A percentile compares a stretch with the other conserved stretches of the same genome.
Evolutionary conservation across 306 rosid species (phyloP).

Genomic region (Cajanus cajan): DNA sequence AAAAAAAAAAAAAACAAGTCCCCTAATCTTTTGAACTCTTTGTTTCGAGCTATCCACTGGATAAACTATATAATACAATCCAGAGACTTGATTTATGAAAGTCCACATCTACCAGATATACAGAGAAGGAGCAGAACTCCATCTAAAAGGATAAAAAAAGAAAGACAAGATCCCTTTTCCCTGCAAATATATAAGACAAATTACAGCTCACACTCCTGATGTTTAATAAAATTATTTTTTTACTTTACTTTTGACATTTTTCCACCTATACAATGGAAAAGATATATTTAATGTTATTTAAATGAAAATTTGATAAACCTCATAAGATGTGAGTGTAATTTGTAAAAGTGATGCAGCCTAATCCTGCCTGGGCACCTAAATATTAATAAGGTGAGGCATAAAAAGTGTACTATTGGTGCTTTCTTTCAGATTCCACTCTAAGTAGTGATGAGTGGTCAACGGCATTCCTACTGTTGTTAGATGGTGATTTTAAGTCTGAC

Average conservation of each 20-base stretch:
- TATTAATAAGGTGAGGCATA: background rate
- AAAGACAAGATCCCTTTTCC: background rate
- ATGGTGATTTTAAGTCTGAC: background rate
- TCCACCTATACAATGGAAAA: background rate
- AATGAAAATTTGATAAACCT: background rate
- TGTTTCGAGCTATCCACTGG: background rate
- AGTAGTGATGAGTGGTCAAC: background rate
- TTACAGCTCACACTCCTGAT: background rate
- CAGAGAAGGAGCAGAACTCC: background rate
- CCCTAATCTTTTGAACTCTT: background rate
- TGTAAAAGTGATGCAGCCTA: background rate
- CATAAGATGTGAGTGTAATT: background rate
- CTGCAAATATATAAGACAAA: background rate
- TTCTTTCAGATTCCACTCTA: background rate
- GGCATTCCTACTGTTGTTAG: too few relatives aligned
- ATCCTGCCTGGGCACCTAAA: background rate
- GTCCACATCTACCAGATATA: slow-evolving; percentile 23
- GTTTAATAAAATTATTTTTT: background rate
- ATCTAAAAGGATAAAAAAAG: background rate
- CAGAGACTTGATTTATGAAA: slow-evolving; percentile 34
- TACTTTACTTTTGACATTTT: background rate
- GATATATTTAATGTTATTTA: background rate
- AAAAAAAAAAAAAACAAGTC: background rate
- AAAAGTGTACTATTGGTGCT: background rate
- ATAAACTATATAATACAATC: background rate